These are phyloP conservation scores for Vigna unguiculata DNA, from an alignment of 306 rosid species.

Conservation along the genomic window DNA sequence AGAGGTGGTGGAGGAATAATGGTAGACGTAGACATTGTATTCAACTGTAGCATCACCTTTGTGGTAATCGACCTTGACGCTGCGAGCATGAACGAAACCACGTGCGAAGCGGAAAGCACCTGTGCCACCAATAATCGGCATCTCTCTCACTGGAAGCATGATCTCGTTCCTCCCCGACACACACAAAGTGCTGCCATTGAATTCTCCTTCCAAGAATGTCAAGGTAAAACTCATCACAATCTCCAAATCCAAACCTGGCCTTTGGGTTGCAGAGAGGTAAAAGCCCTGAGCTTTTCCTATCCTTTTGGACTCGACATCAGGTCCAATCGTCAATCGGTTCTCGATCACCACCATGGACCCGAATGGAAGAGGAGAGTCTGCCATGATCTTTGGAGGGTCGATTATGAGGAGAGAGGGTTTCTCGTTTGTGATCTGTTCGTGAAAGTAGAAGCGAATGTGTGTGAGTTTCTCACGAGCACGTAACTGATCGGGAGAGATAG, in stretches of 20 bases:
- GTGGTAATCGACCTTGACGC: conserved; percentile 12
- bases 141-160: conserved; percentile 43
- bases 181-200: conserved; percentile 56
- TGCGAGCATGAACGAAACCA: conserved; percentile 64
- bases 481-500: conserved; percentile 29
- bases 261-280: conserved; percentile 25
- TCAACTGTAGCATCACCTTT: conserved; percentile 64
- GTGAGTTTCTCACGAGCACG: conserved; percentile 53
- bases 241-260: neutral
- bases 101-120: conserved; percentile 77
- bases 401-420: conserved; percentile 46
- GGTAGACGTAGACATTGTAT: conserved; percentile 67
- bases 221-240: conserved; percentile 52
- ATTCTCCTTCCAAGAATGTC: conserved; percentile 51
- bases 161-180: conserved; percentile 55
- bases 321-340: conserved; percentile 51
- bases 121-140: conserved; percentile 65
- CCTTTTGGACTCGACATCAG: conserved; percentile 41
- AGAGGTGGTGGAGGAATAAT: conserved; percentile 37
- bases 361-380: conserved; percentile 51
- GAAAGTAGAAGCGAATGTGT: conserved; percentile 66
- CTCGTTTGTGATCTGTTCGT: conserved; percentile 51
- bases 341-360: conserved; percentile 51
- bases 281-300: conserved; percentile 67
- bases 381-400: conserved; percentile 31